These are phyloP conservation scores for Avena insularis DNA, from an alignment of 176 grass and related monocot genomes.

Conservation along the genomic window DNA sequence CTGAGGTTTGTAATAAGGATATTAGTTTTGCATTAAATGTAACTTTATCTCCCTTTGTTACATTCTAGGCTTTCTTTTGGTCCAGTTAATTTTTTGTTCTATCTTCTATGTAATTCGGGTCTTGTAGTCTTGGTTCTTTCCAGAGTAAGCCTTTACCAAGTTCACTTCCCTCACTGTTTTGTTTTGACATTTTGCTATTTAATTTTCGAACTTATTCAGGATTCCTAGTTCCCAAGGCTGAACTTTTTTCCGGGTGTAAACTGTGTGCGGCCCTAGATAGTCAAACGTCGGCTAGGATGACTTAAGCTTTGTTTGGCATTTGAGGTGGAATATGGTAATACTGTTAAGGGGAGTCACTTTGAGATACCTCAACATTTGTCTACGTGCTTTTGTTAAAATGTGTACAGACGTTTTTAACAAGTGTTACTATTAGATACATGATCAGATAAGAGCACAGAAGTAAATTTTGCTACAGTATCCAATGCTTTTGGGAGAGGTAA, in stretches of 20 bases:
- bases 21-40: slow-evolving; percentile 6
- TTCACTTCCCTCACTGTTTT: neutral
- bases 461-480: neutral
- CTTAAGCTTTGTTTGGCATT: neutral
- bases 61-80: slow-evolving; percentile 25
- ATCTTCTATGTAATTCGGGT: neutral
- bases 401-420: neutral
- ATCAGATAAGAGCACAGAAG: neutral
- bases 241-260: neutral
- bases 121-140: neutral
- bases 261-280: neutral
- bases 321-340: neutral
- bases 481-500: neutral
- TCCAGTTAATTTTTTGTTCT: slow-evolving; percentile 3
- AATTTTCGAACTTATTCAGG: neutral
- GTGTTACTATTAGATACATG: slow-evolving; percentile 2
- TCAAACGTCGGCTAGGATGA: neutral
- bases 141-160: neutral
- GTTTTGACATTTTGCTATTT: neutral
- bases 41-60: slow-evolving; percentile 14
- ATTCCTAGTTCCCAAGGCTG: slow-evolving; percentile 10
- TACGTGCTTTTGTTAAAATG: neutral
- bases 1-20: slow-evolving; percentile 53
- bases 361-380: neutral
- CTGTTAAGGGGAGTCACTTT: neutral